Conservation (phyloP, 2,329 filamentous ascomycete genomes). For the Didymella sp. region DNA sequence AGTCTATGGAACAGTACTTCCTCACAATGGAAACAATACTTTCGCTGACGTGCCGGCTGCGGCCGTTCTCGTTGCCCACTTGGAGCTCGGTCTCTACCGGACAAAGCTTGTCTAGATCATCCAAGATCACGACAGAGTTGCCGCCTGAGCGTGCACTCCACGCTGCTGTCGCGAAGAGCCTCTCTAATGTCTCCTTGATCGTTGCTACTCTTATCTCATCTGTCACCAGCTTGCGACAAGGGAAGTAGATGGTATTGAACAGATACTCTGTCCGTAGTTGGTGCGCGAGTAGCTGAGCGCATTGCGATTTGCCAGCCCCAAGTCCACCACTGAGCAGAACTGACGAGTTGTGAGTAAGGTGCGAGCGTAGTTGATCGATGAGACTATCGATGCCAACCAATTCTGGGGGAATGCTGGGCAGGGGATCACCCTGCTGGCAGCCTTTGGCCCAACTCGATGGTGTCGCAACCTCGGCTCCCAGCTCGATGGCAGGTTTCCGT, state of each 20-base stretch:
- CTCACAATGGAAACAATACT: constrained; percentile 81
- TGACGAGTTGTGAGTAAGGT: constrained; percentile 85
- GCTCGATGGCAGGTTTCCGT: constrained; percentile 72
- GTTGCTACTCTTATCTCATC: constrained; percentile 89
- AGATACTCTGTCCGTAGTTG: constrained; percentile 74
- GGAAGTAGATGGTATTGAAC: constrained; percentile 84
- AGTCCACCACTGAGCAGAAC: constrained; percentile 87
- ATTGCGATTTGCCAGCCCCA: constrained; percentile 86
- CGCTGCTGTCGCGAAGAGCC: constrained; percentile 85
- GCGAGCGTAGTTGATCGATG: constrained; percentile 73
- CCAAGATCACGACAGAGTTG: constrained; percentile 81
- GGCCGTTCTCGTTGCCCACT: constrained; percentile 89
- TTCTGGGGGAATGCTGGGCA: constrained; percentile 62
- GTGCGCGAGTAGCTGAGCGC: constrained; percentile 78
- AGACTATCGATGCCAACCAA: constrained; percentile 86
- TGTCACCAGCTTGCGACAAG: constrained; percentile 84
- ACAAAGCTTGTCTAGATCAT: constrained; percentile 92
- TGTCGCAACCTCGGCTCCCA: constrained; percentile 75
- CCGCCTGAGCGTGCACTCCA: constrained; percentile 92
- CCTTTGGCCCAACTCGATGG: constrained; percentile 61
- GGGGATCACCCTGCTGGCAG: constrained; percentile 62
- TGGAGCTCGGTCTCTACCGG: constrained; percentile 94
- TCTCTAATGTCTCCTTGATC: constrained; percentile 85
- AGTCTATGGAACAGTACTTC: constrained; percentile 81
- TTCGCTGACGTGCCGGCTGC: constrained; percentile 92